Base-by-base conservation (phyloP, 805 yeast species). In the Ogataea neopini region DNA sequence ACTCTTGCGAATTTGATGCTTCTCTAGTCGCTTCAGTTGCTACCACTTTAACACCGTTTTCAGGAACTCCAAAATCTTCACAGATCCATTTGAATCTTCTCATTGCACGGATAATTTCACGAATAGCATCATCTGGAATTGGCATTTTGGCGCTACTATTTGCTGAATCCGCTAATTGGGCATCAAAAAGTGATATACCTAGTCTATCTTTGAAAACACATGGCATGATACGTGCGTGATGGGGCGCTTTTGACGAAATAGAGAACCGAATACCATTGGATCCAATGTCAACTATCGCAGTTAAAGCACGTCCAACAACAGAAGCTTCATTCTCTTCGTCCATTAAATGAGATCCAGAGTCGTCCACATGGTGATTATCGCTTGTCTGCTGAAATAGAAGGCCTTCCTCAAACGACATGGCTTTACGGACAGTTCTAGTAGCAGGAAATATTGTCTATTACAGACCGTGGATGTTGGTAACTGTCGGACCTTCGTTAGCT, bases 21-120 rank as follows among this genome's bases (percentile, higher is more conserved):
- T 80, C 83, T 57, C 88, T 74, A 0, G 86, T 80, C 1, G 89
- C 88, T 56, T 85, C 89, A 0, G 91, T 84, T 7, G 88, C 89
- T 17, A 85, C 83, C 1, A 86, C 83, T 49, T 79, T 69, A 10
- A 84, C 87, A 14, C 83, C 77, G 44, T 74, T 75, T 23, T 65
- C 60, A 6, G 81, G 76, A 1, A 86, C 90, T 19, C 88, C 89
- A 58, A 86, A 86, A 64, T 84, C 89, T 45, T 76, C 80, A 62
- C 92, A 86, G 36, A 85, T 83, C 54, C 78, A 69, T 57, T 79
- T 77, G 67, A 86, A 86, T 56, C 92, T 74, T 51, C 75, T 73
- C 79, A 86, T 76, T 2, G 88, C 84, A 18, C 75, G 71, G 45
- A 80, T 73, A 17, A 85, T 79, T 48, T 84, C 88, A 18, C 63